phyloP scores from a whole-genome alignment of 2,329 filamentous ascomycete species.

The Fusarium longipes region DNA sequence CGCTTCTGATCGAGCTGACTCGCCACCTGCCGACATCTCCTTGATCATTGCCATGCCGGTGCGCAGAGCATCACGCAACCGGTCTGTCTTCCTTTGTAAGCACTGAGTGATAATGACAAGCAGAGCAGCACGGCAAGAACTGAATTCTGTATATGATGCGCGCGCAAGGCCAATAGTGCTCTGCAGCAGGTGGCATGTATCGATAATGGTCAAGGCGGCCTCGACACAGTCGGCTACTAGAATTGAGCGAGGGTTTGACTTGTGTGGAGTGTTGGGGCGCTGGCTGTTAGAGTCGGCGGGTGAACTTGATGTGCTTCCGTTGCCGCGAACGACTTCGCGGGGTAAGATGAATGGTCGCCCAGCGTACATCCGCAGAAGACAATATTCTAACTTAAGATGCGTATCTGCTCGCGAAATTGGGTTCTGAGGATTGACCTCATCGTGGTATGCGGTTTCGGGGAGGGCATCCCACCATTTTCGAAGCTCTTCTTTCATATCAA shows the following conservation, averaged over 20 bases:
- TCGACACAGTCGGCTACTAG: conserved; percentile 65
- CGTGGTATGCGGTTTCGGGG: conserved; percentile 47
- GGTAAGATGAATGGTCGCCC: conserved; percentile 65
- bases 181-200: conserved; percentile 61
- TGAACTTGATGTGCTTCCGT: conserved; percentile 48
- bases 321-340: conserved; percentile 42
- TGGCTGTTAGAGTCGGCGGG: conserved; percentile 48
- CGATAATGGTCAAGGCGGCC: conserved; percentile 62
- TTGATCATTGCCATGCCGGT: conserved; percentile 63
- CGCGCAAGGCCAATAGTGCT: conserved; percentile 64
- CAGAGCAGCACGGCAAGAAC: conserved; percentile 64
- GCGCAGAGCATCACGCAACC: conserved; percentile 58
- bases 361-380: conserved; percentile 64
- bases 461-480: conserved; percentile 55
- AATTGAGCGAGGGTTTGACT: conserved; percentile 49
- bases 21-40: conserved; percentile 64
- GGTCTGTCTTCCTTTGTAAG: conserved; percentile 52
- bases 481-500: conserved; percentile 53
- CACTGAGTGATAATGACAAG: conserved; percentile 59
- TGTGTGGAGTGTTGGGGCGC: conserved; percentile 44
- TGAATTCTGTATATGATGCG: conserved; percentile 67
- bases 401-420: conserved; percentile 60
- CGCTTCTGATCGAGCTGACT: conserved; percentile 63
- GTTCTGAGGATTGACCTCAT: conserved; percentile 55
- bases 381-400: conserved; percentile 64